Conservation (phyloP, 1,284 basidiomycete species). For the Neotropicomus parvogracilis region DNA sequence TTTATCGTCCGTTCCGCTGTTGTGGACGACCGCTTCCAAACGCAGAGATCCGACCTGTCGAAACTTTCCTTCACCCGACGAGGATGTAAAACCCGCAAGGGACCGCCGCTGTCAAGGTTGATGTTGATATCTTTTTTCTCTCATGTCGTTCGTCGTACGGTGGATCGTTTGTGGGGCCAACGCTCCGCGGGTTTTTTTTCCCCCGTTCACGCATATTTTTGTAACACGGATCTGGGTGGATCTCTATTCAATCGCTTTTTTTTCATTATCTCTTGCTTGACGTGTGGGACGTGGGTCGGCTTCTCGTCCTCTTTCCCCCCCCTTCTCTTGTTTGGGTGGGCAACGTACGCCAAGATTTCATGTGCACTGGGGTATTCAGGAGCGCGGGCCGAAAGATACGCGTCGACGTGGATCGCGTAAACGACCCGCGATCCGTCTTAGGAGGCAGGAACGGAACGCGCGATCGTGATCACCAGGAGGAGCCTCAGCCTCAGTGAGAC, state of each 20-base stretch:
- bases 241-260: background rate
- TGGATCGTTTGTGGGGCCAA: background rate
- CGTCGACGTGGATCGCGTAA: too few relatives aligned
- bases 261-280: background rate
- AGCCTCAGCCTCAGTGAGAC: too few relatives aligned
- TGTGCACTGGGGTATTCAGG: too few relatives aligned
- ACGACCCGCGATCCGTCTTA: too few relatives aligned
- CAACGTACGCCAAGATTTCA: too few relatives aligned
- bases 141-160: slow-evolving; percentile 18
- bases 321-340: too few relatives aligned
- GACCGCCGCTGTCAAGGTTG: background rate
- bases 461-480: too few relatives aligned
- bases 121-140: too few relatives aligned
- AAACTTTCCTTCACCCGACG: background rate
- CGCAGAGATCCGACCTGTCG: background rate
- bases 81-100: background rate
- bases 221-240: background rate
- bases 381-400: too few relatives aligned
- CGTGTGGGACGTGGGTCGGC: background rate
- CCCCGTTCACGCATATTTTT: background rate
- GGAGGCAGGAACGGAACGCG: too few relatives aligned
- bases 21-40: slow-evolving; percentile 9
- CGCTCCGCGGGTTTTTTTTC: too few relatives aligned
- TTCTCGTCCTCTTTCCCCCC: background rate
- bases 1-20: background rate